A percentile compares a stretch with the other conserved stretches of the same genome.
Conservation (phyloP, 2,329 filamentous ascomycete genomes). For the Teratosphaeria viscida region DNA sequence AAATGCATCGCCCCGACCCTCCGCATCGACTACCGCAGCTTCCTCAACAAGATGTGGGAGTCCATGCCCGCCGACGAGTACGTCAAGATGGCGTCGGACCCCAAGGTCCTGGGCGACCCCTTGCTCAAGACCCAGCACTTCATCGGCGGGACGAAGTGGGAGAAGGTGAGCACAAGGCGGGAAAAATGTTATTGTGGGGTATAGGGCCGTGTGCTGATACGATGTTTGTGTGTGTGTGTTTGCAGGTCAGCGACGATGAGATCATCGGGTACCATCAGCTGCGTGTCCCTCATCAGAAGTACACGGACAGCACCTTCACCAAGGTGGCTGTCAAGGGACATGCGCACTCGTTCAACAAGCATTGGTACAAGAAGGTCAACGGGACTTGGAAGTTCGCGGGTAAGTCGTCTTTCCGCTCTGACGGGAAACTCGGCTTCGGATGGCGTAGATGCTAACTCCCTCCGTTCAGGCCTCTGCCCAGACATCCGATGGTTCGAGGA, state of each 20-base stretch:
- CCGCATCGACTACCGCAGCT: constrained; percentile 58
- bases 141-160: constrained; percentile 44
- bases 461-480: constrained; percentile 34
- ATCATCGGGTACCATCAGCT: constrained; percentile 48
- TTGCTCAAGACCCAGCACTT: constrained; percentile 48
- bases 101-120: constrained; percentile 43
- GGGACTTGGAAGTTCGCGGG: constrained; percentile 48
- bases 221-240: not conserved
- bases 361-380: constrained; percentile 48
- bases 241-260: constrained; percentile 18
- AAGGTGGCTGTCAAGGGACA: constrained; percentile 46
- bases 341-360: constrained; percentile 43
- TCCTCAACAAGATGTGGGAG: constrained; percentile 47
- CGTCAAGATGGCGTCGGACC: constrained; percentile 42
- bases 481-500: constrained; percentile 47
- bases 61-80: constrained; percentile 46
- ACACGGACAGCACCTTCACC: constrained; percentile 38
- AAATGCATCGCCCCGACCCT: constrained; percentile 52
- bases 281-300: constrained; percentile 48
- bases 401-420: not conserved
- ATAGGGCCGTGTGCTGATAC: not conserved
- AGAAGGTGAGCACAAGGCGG: constrained; percentile 30
- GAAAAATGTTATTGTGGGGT: constrained; percentile 17
- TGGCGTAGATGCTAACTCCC: too few relatives aligned
- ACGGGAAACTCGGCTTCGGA: not conserved